These are phyloP conservation scores for Gamarada debralockiae DNA, from an alignment of 495 filamentous ascomycete genomes.

Conservation along the genomic window DNA sequence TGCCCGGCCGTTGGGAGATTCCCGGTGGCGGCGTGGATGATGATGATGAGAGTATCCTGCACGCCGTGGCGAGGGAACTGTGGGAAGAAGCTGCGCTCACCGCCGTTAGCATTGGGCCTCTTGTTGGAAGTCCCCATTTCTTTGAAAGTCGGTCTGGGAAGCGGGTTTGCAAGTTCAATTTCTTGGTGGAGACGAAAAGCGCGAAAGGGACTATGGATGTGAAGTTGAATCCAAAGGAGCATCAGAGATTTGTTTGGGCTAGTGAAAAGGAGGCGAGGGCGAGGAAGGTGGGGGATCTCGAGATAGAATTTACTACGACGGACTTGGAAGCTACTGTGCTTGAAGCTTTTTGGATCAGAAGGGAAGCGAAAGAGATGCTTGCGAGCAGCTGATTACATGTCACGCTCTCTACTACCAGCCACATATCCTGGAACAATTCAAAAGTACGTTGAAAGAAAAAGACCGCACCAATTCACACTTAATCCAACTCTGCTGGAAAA, in stretches of 20 bases:
- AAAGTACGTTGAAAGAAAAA: conserved; percentile 12
- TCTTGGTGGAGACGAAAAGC: conserved; percentile 9
- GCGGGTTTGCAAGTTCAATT: conserved; percentile 32
- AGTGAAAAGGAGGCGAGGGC: conserved; percentile 28
- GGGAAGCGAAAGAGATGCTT: conserved; percentile 7
- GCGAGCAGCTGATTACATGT: conserved; percentile 7
- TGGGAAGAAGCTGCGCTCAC: conserved; percentile 50
- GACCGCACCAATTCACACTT: conserved; percentile 7
- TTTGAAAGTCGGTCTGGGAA: conserved; percentile 8
- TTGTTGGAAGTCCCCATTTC: conserved; percentile 30
- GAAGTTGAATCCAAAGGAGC: conserved; percentile 27
- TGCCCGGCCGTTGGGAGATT: conserved; percentile 50
- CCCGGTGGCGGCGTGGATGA: conserved; percentile 50
- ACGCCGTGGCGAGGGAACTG: conserved; percentile 47
- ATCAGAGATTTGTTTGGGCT: conserved; percentile 30
- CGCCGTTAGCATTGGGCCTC: conserved; percentile 29
- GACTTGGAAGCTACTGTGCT: conserved; percentile 35
- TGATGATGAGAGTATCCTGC: conserved; percentile 44
- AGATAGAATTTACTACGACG: conserved; percentile 37
- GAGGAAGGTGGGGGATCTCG: conserved; percentile 37
- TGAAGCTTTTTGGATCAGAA: conserved; percentile 12
- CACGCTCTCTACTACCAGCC: conserved; percentile 7
- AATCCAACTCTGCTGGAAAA: conserved; percentile 6
- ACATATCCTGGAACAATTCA: conserved; percentile 13
- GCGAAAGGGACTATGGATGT: conserved; percentile 27